These are phyloP conservation scores for Termitomyces sp. DNA, from an alignment of 768 basidiomycete species.

Conservation along the genomic window DNA sequence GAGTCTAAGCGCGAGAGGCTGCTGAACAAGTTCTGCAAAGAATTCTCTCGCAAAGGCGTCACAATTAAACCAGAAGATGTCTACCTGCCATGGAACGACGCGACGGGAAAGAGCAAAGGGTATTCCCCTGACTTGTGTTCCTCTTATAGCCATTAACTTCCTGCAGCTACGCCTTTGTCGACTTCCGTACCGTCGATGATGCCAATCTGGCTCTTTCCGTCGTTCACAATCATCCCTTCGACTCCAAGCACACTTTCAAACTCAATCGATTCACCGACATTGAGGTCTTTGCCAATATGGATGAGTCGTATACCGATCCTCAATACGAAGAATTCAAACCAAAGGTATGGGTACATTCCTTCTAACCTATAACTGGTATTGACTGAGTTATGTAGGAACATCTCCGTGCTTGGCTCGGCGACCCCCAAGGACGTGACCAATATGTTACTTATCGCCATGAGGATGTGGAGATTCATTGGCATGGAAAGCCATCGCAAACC, in stretches of 20 bases:
- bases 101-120: constrained; percentile 88
- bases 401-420: constrained; percentile 90
- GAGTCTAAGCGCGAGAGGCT: constrained; percentile 79
- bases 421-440: constrained; percentile 90
- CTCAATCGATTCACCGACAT: constrained; percentile 89
- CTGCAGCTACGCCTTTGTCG: constrained; percentile 75
- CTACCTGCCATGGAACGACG: constrained; percentile 83
- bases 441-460: constrained; percentile 92
- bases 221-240: constrained; percentile 79
- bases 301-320: constrained; percentile 76
- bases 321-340: constrained; percentile 66
- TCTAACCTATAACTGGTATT: not conserved
- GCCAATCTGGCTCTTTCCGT: constrained; percentile 59
- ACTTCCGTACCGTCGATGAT: constrained; percentile 65
- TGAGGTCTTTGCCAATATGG: constrained; percentile 71
- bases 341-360: constrained; percentile 42
- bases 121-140: constrained; percentile 26
- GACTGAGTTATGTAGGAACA: constrained; percentile 62
- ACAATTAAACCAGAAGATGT: constrained; percentile 73
- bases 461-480: constrained; percentile 88
- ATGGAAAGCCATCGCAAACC: constrained; percentile 83
- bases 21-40: constrained; percentile 72
- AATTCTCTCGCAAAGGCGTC: constrained; percentile 78
- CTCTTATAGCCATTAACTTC: not conserved
- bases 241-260: constrained; percentile 78